Base-by-base conservation (phyloP, 2,329 filamentous ascomycete species). In the Penicillium sp. region DNA sequence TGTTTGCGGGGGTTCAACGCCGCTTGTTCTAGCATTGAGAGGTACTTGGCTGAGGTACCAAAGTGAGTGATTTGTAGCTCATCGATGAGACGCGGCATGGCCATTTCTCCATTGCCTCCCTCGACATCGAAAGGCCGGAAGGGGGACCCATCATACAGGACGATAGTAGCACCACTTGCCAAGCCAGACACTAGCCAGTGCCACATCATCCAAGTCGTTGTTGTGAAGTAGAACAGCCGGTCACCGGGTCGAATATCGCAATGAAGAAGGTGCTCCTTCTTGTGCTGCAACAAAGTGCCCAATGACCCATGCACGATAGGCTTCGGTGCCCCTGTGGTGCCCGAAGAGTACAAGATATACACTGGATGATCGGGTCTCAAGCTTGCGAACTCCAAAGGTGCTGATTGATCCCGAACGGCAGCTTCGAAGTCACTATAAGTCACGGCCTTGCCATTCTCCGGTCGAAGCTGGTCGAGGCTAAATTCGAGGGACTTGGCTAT, bases 191-290 rank as follows among this genome's bases (percentile, higher is more conserved):
- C 84, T 42, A 93, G 87, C 93, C 93, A 98, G 73, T 98, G 93
- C 92, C 93, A 97, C 93, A 98, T 98, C 93, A 99, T 98, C 95
- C 93, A 97, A 0, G 91, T 96, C 11, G 89, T 92, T 3, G 93
- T 97, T 1, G 92, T 96, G 78, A 93, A 97, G 78, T 97, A 97
- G 74, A 97, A 90, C 69, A 97, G 82, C 21, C 88, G 84, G 43
- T 92, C 90, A 2, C 81, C 79, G 0, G 88, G 83, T 9, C 83
- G 81, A 61, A 99, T 86, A 22, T 92, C 91, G 72, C 90, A 90
- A 71, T 98, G 93, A 3, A 98, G 81, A 47, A 89, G 83, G 71
- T 96, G 93, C 72, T 98, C 95, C 73, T 99, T 99, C 77, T 98
- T 98, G 79, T 98, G 95, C 73, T 98, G 93, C 50, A 98, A 83